Base-by-base conservation (phyloP, 2,329 filamentous ascomycete species). In the Knoxdaviesia capensis region DNA sequence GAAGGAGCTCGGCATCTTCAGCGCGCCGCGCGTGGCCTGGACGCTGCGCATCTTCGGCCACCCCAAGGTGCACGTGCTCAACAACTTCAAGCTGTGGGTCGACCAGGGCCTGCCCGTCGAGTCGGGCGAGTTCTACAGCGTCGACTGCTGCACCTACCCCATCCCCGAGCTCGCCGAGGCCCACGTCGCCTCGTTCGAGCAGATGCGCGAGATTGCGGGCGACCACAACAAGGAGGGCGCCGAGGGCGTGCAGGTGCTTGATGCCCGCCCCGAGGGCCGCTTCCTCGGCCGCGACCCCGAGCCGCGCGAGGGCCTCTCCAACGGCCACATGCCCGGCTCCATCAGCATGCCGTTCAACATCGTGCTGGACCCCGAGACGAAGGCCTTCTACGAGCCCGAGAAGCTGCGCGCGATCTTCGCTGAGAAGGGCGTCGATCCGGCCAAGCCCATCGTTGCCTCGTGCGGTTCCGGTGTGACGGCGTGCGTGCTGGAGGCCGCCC, bases 391-490 rank as follows among this genome's bases (percentile, higher is more conserved):
- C 20, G 71, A 85, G 0, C 65, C 69, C 0, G 72, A 81, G 8
- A 68, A 88, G 58, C 64, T 98, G 40, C 70, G 68, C 50, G 71
- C 78, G 53, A 55, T 96, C 10, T 90, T 98, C 53, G 66, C 80
- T 56, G 65, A 68, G n/a, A 88, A 80, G 55, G 80, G 85, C 1
- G 63, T 98, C 6, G 78, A 94, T 54, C 74, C 80, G 0, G 66
- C 68, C 31, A 85, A 79, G 56, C 81, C 87, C 4, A 82, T 94
- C 49, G 80, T 96, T 51, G 81, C 76, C 40, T 88, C 74, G 52
- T 98, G 90, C 52, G 90, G 90, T 8, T 94, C 87, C 6, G 90
- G 90, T 33, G 88, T 98, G 41, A 96, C 87, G 7, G 90, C 90
- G 6, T 84, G 83, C 11, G 74, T 94, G 37, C 74, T 98, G 36